A percentile compares a stretch with the other conserved stretches of the same genome.
phyloP scores from a whole-genome alignment of 495 filamentous ascomycete genomes.

The Podospora pseudocomata region DNA sequence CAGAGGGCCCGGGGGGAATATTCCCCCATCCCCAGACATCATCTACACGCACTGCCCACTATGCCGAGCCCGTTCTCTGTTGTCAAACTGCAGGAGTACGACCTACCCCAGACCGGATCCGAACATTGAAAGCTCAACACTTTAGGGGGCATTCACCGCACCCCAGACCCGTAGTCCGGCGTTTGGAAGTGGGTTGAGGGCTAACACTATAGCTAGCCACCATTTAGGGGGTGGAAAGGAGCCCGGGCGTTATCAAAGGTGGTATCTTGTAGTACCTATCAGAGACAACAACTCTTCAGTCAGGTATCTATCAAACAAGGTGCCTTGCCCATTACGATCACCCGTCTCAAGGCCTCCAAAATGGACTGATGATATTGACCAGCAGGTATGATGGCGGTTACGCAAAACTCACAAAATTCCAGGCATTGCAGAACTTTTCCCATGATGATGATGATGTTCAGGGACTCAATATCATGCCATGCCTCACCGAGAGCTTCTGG shows the following conservation, averaged over 20 bases:
- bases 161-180: slow-evolving; percentile 5
- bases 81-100: not conserved
- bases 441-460: not conserved
- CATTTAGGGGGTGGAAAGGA: not conserved
- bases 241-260: not conserved
- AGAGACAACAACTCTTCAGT: not conserved
- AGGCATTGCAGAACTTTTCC: not conserved
- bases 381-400: not conserved
- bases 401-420: not conserved
- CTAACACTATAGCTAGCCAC: not conserved
- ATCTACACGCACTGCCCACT: not conserved
- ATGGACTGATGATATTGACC: not conserved
- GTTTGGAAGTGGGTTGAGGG: slow-evolving; percentile 2
- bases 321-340: not conserved
- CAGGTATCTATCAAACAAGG: not conserved
- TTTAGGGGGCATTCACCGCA: not conserved
- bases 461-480: not conserved
- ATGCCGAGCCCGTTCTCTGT: not conserved
- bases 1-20: not conserved
- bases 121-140: not conserved
- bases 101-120: not conserved
- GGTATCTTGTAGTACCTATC: not conserved
- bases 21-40: not conserved
- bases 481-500: not conserved
- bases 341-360: not conserved